These are phyloP conservation scores for Gymnopus androsaceus DNA, from an alignment of 1,284 basidiomycete genomes.

Conservation along the genomic window DNA sequence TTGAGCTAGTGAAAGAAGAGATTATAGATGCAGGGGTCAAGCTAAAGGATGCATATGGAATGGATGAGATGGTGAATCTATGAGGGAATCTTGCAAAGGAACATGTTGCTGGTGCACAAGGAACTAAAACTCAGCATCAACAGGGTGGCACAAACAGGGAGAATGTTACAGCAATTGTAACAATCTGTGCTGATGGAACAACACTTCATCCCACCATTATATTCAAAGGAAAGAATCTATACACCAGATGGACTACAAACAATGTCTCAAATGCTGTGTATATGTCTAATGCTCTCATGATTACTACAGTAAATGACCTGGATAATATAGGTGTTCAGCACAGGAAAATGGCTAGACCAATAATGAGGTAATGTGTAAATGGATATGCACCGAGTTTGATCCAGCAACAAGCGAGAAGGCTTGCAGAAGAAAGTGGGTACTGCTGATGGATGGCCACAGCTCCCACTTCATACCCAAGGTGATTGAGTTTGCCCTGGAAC, in stretches of 20 bases:
- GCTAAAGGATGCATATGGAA: constrained; percentile 20
- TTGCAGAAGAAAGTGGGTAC: constrained; percentile 25
- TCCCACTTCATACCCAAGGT: constrained; percentile 39
- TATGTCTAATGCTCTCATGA: constrained; percentile 11
- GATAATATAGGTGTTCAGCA: constrained; percentile 16
- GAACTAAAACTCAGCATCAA: constrained; percentile 28
- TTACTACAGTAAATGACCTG: background rate
- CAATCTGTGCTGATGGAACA: constrained; percentile 37
- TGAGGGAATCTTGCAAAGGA: constrained; percentile 17
- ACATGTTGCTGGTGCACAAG: constrained; percentile 19
- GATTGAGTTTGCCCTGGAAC: constrained; percentile 29
- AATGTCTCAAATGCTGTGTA: constrained; percentile 29
- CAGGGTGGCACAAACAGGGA: constrained; percentile 25
- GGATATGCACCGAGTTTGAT: constrained; percentile 37
- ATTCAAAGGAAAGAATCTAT: constrained; percentile 35
- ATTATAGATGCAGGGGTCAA: constrained; percentile 20
- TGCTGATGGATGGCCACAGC: constrained; percentile 41
- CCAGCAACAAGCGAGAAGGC: constrained; percentile 35
- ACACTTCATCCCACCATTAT: constrained; percentile 31
- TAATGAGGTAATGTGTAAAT: constrained; percentile 29
- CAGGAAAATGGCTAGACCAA: constrained; percentile 33
- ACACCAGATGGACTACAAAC: constrained; percentile 28
- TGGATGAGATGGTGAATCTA: constrained; percentile 25
- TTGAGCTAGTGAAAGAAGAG: constrained; percentile 18
- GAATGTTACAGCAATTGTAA: constrained; percentile 35